Evolutionary conservation across 179 eudicot species (phyloP), one percentile per base, ranked within the genome.

Genomic region (Actinidia polygama): DNA sequence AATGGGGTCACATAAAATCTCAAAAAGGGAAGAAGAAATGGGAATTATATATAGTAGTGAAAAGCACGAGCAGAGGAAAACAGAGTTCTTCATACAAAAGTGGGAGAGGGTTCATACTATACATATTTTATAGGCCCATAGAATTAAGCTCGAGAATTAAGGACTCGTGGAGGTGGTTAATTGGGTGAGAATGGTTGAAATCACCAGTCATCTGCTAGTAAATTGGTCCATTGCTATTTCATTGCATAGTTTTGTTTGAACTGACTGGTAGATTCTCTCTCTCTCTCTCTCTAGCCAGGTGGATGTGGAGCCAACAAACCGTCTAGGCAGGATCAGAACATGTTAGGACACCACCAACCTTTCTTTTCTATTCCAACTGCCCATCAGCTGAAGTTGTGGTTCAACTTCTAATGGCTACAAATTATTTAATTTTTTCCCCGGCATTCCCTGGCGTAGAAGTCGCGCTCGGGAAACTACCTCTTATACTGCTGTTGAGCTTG

Each of bases 301-400:
- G 46, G 71, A 4, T 30, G 11, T 64, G 46, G 71, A 66, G 71
- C 24, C 71, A 44, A 67, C 72, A 67, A 67, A 67, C 72, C n/a
- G 14, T 67, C 72, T 26, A 30, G 26, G 16, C 14, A 64, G 70
- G 46, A 44, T 26, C 71, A 24, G 46, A 66, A 66, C 26, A 66
- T 66, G 47, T 12, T 57, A 57, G 4, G 4, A 15, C 18, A 24
- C 71, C 46, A 66, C 71, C 71, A 66, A 66, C 71, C 71, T 4
- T 66, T 66, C 71, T 12, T 24, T 66, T 66, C 19, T 30, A 15
- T 64, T 10, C 70, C 26, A 23, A 64, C 70, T 64, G 6, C 18
- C 44, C 44, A 23, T 23, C 69, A 15, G 70, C 40, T 64, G 70
- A 24, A 24, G 21, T 61, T 3, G 2, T 18, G 9, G 24, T 23